Evolutionary conservation across 805 yeast species (phyloP), one percentile per base, ranked within the genome.

Genomic region (Cyberlindnera nakhonratchasimensis): DNA sequence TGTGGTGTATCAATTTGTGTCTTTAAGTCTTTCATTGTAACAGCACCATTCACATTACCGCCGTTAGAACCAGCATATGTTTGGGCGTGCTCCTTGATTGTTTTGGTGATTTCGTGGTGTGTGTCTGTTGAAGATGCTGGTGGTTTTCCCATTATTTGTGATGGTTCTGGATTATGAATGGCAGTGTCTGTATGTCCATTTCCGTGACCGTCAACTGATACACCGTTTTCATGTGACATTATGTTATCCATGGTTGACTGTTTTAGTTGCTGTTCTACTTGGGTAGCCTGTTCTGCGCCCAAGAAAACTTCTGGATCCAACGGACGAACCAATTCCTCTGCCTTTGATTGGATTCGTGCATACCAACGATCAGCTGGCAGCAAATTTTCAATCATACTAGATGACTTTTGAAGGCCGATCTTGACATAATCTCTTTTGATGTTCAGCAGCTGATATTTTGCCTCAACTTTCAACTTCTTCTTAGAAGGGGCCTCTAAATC

Each of bases 351-450:
- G 5, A 33, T 16, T n/a, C 13, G 21, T 33, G 21, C 14, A 23
- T 33, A 33, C 36, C 36, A 33, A 11, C n/a, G 12, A 14, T 33
- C 36, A 14, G 22, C 13, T 7, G 36, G 36, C 16, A 33, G 11
- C 4, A 33, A 22, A 3, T 23, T 12, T 3, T 14, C 28, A 33
- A 33, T 33, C 17, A 3, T 3, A 11, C 8, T 16, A 5, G 19
- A 9, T 10, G 36, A 33, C 13, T 21, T 20, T 8, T 22, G 20
- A 13, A 6, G 20, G 9, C 36, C 36, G 16, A 33, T 23, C n/a
- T 33, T 33, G 12, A 14, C 16, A 16, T 33, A 33, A 13, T 33
- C 36, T 16, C 21, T 33, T 9, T 21, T 8, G 19, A 33, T 9
- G 16, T 29, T n/a, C 20, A n/a, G 19, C 9, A 14, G 26, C 20